Percentiles rank a stretch among this genome's conserved stretches.
Evolutionary conservation across 169 alveolate species (phyloP).

Genomic region (Plasmodium ovale): DNA sequence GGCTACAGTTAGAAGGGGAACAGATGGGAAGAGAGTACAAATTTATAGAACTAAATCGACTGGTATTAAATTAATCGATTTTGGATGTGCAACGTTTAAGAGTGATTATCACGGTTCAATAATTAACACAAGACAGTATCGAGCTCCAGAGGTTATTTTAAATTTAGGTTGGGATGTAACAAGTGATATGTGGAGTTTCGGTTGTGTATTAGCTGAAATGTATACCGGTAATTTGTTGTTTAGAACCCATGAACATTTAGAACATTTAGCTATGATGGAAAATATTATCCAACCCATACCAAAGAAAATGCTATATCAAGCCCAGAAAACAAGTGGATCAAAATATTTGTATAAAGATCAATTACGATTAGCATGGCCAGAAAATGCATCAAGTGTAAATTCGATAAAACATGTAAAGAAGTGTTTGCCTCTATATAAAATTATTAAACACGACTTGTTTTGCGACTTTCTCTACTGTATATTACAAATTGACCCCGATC

Average conservation of each 20-base stretch:
- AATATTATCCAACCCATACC: conserved; percentile 82
- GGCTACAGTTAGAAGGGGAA: conserved; percentile 80
- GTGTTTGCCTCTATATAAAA: conserved; percentile 81
- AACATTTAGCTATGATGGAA: conserved; percentile 96
- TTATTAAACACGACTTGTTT: conserved; percentile 87
- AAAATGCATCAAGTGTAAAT: conserved; percentile 83
- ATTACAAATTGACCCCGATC: conserved; percentile 87
- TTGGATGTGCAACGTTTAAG: conserved; percentile 98
- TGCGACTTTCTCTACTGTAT: conserved; percentile 89
- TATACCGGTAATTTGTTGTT: conserved; percentile 95
- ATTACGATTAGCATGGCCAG: conserved; percentile 87
- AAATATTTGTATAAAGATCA: conserved; percentile 75
- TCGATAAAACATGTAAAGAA: conserved; percentile 83
- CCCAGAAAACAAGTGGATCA: conserved; percentile 81
- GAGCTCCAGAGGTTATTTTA: conserved; percentile 99
- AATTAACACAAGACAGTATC: conserved; percentile 98
- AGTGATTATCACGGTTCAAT: conserved; percentile 96
- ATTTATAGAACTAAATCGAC: conserved; percentile 87
- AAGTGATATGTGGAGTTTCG: conserved; percentile 98
- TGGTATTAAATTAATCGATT: conserved; percentile 96
- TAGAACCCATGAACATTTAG: conserved; percentile 95
- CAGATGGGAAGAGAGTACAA: conserved; percentile 75
- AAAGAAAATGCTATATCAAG: conserved; percentile 76
- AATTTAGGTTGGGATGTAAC: conserved; percentile 94
- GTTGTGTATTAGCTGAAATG: conserved; percentile 95